Percentiles rank a stretch among this genome's conserved stretches.
Conservation (phyloP, 148 eudicot genomes). For the Heliosperma pusillum region DNA sequence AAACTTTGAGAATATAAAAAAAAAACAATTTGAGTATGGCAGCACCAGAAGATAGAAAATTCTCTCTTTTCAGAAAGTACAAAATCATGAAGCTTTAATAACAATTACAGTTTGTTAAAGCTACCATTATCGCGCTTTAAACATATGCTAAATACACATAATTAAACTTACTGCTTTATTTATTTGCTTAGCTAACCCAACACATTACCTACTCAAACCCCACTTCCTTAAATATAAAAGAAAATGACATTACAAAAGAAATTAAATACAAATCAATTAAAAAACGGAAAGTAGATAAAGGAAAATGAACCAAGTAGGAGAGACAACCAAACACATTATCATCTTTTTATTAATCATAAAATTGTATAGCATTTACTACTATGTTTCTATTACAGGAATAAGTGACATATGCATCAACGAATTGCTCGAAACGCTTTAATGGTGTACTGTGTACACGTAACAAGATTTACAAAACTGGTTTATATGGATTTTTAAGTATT, state of each 20-base stretch:
- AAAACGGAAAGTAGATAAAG: neutral
- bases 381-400: constrained; percentile 17
- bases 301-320: neutral
- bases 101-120: constrained; percentile 12
- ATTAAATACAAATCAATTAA: neutral
- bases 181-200: neutral
- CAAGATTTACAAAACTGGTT: constrained; percentile 21
- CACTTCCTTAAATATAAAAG: constrained; percentile 2
- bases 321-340: neutral
- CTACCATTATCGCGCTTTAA: constrained; percentile 7
- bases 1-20: neutral
- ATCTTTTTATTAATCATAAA: constrained; percentile 19
- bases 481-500: constrained; percentile 13
- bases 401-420: constrained; percentile 16
- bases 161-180: constrained; percentile 13
- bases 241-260: neutral
- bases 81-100: constrained; percentile 10
- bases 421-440: constrained; percentile 18
- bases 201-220: constrained; percentile 8
- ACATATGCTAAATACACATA: constrained; percentile 10
- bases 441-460: constrained; percentile 16
- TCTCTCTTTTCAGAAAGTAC: neutral
- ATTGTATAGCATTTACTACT: constrained; percentile 1
- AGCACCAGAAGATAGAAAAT: neutral
- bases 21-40: neutral